Evolutionary conservation across 2,329 filamentous ascomycete species (phyloP), one percentile per base, ranked within the genome.

Genomic region (Exophiala lecanii-corni): DNA sequence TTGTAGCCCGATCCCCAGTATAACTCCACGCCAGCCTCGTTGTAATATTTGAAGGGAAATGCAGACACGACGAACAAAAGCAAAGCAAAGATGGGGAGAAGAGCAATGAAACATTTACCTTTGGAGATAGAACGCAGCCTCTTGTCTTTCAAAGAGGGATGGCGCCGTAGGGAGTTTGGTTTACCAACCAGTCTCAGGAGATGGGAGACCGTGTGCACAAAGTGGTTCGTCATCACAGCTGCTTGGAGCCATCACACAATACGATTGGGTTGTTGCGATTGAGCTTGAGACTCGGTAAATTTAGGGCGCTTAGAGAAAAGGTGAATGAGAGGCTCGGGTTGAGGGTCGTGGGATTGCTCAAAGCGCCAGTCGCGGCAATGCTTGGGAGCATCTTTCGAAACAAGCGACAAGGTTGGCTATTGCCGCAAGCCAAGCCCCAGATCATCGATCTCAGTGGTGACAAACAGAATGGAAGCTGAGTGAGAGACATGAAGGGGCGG

Each of bases 251-350:
- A 42, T 51, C 43, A 43, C 34, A 10, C 23, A 36, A 23, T 33
- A 41, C 49, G 45, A 51, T 51, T 51, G 49, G 49, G 36, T 42
- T 46, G 40, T 30, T 23, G 16, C 30, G 32, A 26, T 35, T 16
- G 17, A 45, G 45, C 45, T 43, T 36, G 43, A 21, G 35, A 41
- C 39, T 49, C 49, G 49, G 49, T 45, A 38, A 38, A 38, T 17
- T 36, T 45, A 17, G 41, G 49, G 49, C 49, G 49, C 49, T 51
- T 51, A 51, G 19, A 36, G 33, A 36, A 39, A 36, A 20, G 15
- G 16, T 37, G 43, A 41, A 41, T 43, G 38, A 41, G 43, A 39
- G 28, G 17, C 34, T 16, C 3, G 7, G 15, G 34, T 9, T 39
- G 32, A 41, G 26, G 18, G 17, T 21, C 20, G 7, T 9, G 15